Conservation (phyloP, 1,284 basidiomycete genomes). For the Microbotryomycetes sp. region DNA sequence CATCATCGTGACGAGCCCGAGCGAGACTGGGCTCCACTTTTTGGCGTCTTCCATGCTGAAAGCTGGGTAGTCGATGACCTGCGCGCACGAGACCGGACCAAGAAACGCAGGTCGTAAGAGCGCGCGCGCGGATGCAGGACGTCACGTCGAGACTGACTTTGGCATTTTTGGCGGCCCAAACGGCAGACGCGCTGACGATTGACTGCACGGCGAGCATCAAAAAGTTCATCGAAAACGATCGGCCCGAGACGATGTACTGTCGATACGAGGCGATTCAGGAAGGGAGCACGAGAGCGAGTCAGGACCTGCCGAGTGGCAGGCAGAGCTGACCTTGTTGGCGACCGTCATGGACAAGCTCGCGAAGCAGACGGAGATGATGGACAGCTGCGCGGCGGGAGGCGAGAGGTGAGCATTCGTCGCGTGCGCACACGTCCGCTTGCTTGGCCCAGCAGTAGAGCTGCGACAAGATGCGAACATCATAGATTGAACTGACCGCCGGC, state of each 20-base stretch:
- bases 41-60: not conserved
- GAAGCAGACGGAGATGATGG: slow-evolving; percentile 54
- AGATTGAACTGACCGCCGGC: not conserved
- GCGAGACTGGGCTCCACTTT: not conserved
- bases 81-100: not conserved
- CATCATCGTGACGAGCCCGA: slow-evolving; percentile 1
- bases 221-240: slow-evolving; percentile 94
- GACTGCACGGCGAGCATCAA: slow-evolving; percentile 89
- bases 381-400: not conserved
- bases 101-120: not conserved
- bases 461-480: no score
- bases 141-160: slow-evolving; percentile 42
- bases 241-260: slow-evolving; percentile 90
- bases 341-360: slow-evolving; percentile 97
- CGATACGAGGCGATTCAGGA: not conserved
- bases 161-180: slow-evolving; percentile 60
- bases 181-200: slow-evolving; percentile 70
- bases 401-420: no score
- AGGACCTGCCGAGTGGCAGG: not conserved
- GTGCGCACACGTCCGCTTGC: not conserved
- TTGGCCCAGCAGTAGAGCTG: no score
- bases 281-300: not conserved
- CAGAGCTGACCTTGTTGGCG: slow-evolving; percentile 76
- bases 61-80: not conserved
- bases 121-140: slow-evolving; percentile 15